These are phyloP conservation scores for Inga leiocalycina DNA, from an alignment of 306 rosid genomes.

Conservation along the genomic window DNA sequence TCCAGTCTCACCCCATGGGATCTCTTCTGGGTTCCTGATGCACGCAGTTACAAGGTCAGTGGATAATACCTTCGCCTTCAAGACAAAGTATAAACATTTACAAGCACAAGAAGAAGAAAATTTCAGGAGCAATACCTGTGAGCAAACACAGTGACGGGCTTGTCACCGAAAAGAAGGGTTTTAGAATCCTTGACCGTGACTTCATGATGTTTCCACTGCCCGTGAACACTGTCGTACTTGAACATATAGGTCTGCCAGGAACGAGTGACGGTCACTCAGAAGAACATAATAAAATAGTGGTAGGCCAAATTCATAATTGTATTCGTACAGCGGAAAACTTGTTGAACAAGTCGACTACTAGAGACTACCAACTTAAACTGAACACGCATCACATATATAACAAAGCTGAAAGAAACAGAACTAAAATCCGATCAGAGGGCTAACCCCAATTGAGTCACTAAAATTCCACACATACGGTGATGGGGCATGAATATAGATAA, in stretches of 20 bases:
- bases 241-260: constrained; percentile 68
- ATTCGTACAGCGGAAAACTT: neutral
- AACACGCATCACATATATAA: neutral
- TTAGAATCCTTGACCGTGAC: constrained; percentile 54
- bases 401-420: neutral
- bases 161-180: constrained; percentile 71
- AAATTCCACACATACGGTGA: neutral
- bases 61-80: neutral
- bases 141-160: constrained; percentile 60
- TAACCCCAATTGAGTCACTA: neutral
- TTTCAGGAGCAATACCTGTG: neutral
- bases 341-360: neutral
- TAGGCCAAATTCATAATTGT: neutral
- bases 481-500: neutral
- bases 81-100: neutral
- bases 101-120: neutral
- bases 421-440: neutral
- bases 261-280: neutral
- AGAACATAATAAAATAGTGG: neutral
- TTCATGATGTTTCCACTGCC: constrained; percentile 73
- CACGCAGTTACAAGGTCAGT: neutral
- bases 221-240: constrained; percentile 81
- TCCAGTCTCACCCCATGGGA: constrained; percentile 60
- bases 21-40: constrained; percentile 64
- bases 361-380: neutral